A percentile compares a stretch with the other conserved stretches of the same genome.
Conservation (phyloP, 228 moss, liverwort and hornwort species). For the Sphagnum magellanicum region DNA sequence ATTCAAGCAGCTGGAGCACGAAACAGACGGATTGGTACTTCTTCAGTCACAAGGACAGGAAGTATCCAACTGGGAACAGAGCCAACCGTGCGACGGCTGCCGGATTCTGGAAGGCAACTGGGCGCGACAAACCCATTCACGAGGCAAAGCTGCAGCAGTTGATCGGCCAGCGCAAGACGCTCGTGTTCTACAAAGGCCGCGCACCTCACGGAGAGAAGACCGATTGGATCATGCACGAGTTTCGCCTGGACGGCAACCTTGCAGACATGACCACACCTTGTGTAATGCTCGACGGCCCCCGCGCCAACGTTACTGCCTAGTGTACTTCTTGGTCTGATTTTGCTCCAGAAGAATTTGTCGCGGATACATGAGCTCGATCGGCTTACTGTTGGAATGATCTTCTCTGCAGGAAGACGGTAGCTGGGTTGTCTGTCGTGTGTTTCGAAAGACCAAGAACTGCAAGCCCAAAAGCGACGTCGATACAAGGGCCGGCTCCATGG, state of each 20-base stretch:
- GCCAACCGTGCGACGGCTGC: constrained; percentile 73
- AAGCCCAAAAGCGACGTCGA: constrained; percentile 35
- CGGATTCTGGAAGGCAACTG: constrained; percentile 87
- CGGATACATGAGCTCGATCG: neutral
- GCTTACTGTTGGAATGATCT: too few relatives aligned
- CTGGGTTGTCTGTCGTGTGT: constrained; percentile 86
- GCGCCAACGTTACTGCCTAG: constrained; percentile 12
- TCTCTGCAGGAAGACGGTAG: constrained; percentile 44
- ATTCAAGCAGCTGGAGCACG: constrained; percentile 20
- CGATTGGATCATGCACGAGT: constrained; percentile 93
- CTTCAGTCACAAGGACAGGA: constrained; percentile 74
- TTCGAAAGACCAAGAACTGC: constrained; percentile 50
- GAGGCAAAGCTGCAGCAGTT: constrained; percentile 10
- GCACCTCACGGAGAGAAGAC: constrained; percentile 79
- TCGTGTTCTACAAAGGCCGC: constrained; percentile 77
- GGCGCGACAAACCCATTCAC: constrained; percentile 61
- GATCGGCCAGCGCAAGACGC: constrained; percentile 78
- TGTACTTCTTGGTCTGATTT: constrained; percentile 1
- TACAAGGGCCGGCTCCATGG: constrained; percentile 38
- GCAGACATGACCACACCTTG: constrained; percentile 4
- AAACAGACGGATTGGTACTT: constrained; percentile 63
- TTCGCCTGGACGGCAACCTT: constrained; percentile 41
- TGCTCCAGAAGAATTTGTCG: too few relatives aligned
- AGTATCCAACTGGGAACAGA: constrained; percentile 82
- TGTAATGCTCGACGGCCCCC: too few relatives aligned